Percentiles rank a stretch among this genome's conserved stretches.
Evolutionary conservation across 768 basidiomycete genomes (phyloP).

Genomic region (Boletus pseudo-olivaceus): DNA sequence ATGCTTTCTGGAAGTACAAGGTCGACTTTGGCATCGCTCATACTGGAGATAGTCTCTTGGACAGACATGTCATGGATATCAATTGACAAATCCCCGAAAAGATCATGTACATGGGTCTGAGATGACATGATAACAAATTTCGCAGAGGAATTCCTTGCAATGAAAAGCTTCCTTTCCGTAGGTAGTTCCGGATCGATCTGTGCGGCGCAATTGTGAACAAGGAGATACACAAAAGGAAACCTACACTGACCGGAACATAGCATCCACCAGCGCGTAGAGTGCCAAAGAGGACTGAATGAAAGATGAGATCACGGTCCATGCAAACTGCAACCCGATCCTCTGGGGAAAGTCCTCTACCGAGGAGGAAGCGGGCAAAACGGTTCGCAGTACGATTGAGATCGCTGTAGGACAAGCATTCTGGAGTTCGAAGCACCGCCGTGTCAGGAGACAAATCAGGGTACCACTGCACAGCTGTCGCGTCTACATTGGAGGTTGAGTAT

Average conservation of each 20-base stretch:
- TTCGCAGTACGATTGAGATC: conserved; percentile 38
- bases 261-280: conserved; percentile 48
- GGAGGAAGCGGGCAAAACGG: conserved; percentile 42
- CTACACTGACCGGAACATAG: conserved; percentile 44
- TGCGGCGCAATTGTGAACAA: not conserved
- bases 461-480: conserved; percentile 22
- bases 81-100: conserved; percentile 22
- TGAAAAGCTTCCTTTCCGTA: conserved; percentile 42
- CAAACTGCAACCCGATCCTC: conserved; percentile 47
- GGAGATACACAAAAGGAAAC: conserved; percentile 9
- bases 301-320: conserved; percentile 39
- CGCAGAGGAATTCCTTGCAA: conserved; percentile 41
- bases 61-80: conserved; percentile 19
- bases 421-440: not conserved
- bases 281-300: conserved; percentile 42
- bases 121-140: conserved; percentile 39
- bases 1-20: conserved; percentile 30
- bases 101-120: not conserved
- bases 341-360: conserved; percentile 30
- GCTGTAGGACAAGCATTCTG: conserved; percentile 27
- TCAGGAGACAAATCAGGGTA: conserved; percentile 14
- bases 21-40: conserved; percentile 29
- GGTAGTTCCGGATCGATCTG: conserved; percentile 53
- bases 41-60: conserved; percentile 26
- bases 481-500: conserved; percentile 11